Percentiles rank a stretch among this genome's conserved stretches.
Evolutionary conservation across 345 rosid genomes (phyloP).

Genomic region (Salix koriyanagi): DNA sequence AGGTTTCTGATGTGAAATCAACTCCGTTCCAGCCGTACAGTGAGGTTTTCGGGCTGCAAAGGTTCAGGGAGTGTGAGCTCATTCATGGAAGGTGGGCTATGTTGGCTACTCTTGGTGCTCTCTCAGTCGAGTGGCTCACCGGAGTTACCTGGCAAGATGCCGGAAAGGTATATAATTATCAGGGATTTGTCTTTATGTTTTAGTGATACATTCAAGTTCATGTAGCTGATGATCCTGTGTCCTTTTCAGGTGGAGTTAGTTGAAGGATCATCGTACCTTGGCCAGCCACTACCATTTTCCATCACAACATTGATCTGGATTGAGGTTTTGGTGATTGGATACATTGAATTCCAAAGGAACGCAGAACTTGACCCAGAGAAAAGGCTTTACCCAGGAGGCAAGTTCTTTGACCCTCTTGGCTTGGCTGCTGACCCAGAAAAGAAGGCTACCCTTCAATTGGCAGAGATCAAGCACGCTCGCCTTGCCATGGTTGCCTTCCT

Average conservation of each 20-base stretch:
- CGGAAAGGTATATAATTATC: slow-evolving; percentile 47
- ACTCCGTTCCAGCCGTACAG: slow-evolving; percentile 70
- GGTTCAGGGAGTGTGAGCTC: slow-evolving; percentile 78
- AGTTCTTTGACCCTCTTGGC: slow-evolving; percentile 79
- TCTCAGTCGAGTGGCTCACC: slow-evolving; percentile 66
- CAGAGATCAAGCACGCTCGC: slow-evolving; percentile 99
- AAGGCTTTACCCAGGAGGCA: slow-evolving; percentile 88
- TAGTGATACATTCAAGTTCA: neutral
- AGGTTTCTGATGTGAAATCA: slow-evolving; percentile 43
- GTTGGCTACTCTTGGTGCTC: slow-evolving; percentile 76
- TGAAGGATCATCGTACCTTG: slow-evolving; percentile 90
- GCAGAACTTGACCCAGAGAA: slow-evolving; percentile 88
- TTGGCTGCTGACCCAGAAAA: slow-evolving; percentile 89
- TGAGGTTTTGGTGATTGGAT: slow-evolving; percentile 74
- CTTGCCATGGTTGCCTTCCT: slow-evolving; percentile 90
- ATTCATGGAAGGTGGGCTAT: slow-evolving; percentile 82
- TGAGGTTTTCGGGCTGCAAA: slow-evolving; percentile 69
- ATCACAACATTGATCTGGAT: slow-evolving; percentile 83
- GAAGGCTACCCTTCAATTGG: slow-evolving; percentile 77
- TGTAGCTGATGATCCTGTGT: neutral
- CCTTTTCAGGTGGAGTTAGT: slow-evolving; percentile 70
- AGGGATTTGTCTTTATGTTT: neutral
- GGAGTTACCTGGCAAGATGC: slow-evolving; percentile 84
- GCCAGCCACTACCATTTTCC: slow-evolving; percentile 85
- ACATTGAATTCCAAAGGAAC: slow-evolving; percentile 92